Evolutionary conservation across 2,329 filamentous ascomycete genomes (phyloP).

Genomic region (Cercospora citrullina): DNA sequence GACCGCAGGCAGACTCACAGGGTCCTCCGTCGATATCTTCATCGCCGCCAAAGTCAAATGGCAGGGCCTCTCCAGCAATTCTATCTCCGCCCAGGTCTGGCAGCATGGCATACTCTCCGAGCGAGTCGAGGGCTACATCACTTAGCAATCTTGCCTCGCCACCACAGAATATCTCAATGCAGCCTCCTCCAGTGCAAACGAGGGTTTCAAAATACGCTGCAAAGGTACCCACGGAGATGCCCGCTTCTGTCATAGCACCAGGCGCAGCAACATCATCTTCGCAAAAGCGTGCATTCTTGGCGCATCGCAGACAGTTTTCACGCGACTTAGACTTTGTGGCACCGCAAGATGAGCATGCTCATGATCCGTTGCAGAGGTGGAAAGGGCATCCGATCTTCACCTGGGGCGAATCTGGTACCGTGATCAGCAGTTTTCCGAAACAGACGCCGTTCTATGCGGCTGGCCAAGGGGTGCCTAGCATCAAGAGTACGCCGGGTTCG

Average conservation of each 20-base stretch:
- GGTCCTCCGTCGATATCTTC: constrained; percentile 25
- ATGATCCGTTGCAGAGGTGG: constrained; percentile 85
- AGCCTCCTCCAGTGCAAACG: constrained; percentile 59
- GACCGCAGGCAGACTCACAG: constrained; percentile 32
- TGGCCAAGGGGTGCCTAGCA: constrained; percentile 69
- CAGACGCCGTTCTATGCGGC: constrained; percentile 83
- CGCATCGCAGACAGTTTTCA: constrained; percentile 47
- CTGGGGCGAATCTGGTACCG: constrained; percentile 82
- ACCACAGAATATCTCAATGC: constrained; percentile 48
- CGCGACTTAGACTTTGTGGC: constrained; percentile 57
- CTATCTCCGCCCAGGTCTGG: constrained; percentile 28
- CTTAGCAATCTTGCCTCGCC: constrained; percentile 39
- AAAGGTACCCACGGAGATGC: constrained; percentile 22
- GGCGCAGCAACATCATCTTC: constrained; percentile 10
- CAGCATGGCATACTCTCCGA: constrained; percentile 25
- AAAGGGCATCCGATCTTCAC: constrained; percentile 81
- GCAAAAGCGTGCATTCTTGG: constrained; percentile 13
- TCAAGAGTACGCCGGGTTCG: constrained; percentile 79
- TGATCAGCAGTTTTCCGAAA: constrained; percentile 84
- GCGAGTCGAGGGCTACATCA: constrained; percentile 44
- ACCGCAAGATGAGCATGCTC: constrained; percentile 57
- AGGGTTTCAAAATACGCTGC: constrained; percentile 49
- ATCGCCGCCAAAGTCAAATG: constrained; percentile 43
- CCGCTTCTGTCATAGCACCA: constrained; percentile 30
- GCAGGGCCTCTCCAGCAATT: constrained; percentile 21